Conservation (phyloP, 805 yeast species). For the Metschnikowia corniflorae region DNA sequence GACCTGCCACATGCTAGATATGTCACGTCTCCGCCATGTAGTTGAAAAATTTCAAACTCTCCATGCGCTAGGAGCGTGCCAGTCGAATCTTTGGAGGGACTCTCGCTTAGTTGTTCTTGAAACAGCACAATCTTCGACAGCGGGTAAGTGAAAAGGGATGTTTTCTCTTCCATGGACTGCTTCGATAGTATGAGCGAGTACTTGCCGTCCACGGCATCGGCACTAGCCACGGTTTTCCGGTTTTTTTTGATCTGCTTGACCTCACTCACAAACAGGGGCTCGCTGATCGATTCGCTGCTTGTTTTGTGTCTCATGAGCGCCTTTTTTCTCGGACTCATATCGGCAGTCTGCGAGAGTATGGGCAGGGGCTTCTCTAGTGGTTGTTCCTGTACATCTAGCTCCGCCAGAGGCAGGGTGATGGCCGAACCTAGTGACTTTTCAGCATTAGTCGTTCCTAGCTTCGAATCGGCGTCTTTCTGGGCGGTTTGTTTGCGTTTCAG, state of each 20-base stretch:
- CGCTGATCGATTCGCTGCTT: constrained; percentile 23
- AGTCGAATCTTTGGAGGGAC: constrained; percentile 9
- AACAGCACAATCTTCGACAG: constrained; percentile 34
- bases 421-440: too few species aligned
- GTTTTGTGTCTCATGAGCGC: constrained; percentile 36
- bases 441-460: too few species aligned
- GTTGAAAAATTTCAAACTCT: constrained; percentile 53
- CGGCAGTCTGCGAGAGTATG: background rate
- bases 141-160: constrained; percentile 31
- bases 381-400: background rate
- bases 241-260: constrained; percentile 24
- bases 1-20: constrained; percentile 64
- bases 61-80: constrained; percentile 63
- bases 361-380: background rate
- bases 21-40: constrained; percentile 54
- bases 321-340: constrained; percentile 37
- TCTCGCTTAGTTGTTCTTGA: constrained; percentile 29
- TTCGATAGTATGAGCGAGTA: constrained; percentile 13
- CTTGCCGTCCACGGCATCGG: constrained; percentile 10
- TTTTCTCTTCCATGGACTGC: constrained; percentile 34
- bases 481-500: constrained; percentile 3
- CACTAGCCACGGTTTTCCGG: constrained; percentile 10
- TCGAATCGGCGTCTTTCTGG: too few species aligned
- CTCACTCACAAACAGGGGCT: constrained; percentile 23
- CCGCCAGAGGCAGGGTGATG: too few species aligned